Base-by-base conservation (phyloP, 192 early-diverging fungal genomes). In the Hyaloraphidium curvatum region DNA sequence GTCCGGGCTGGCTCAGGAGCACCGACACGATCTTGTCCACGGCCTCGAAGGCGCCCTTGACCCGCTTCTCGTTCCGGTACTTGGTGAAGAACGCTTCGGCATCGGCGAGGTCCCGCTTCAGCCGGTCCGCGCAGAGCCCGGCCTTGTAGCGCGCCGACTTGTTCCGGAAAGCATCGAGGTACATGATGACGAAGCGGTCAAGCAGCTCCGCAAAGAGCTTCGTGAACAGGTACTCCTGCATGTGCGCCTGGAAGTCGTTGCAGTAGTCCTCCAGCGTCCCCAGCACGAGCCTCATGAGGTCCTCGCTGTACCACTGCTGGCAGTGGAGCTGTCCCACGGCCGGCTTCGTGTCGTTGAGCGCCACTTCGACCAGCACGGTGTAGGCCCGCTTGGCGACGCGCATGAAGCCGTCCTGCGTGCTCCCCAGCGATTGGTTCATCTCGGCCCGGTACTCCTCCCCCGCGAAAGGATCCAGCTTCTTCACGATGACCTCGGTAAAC, bases 261-360 rank as follows among this genome's bases (percentile, higher is more conserved):
- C 75, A 81, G 68, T 98, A 97, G 64, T 98, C 95, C 59, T 86
- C 83, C n/a, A 97, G 66, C 17, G 92, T 97, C 53, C 80, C 89
- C 17, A 95, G 77, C 22, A 98, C 79, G 1, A 84, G 67, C 40
- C 76, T 71, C 78, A 98, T 79, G 48, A 89, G 60, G 40, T 87
- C 80, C 28, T 86, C 78, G 39, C 91, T 81, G 71, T 98, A 93
- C 87, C 91, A 98, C n/a, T 78, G 50, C 14, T 51, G 31, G 16
- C 83, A 82, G 60, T 86, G 86, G 9, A 98, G 55, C 55, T 79
- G 72, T 23, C 59, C 56, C 22, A 92, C 73, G 0, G 87, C 83
- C 1, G 82, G 79, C 19, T 72, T 69, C 25, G 88, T 61, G 65
- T 98, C 92, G 25, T 76, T 74, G 54, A 90, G 81, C 21, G 82